These are phyloP conservation scores for Fusarium pseudonygamai DNA, from an alignment of 2,329 filamentous ascomycete genomes.

Conservation along the genomic window DNA sequence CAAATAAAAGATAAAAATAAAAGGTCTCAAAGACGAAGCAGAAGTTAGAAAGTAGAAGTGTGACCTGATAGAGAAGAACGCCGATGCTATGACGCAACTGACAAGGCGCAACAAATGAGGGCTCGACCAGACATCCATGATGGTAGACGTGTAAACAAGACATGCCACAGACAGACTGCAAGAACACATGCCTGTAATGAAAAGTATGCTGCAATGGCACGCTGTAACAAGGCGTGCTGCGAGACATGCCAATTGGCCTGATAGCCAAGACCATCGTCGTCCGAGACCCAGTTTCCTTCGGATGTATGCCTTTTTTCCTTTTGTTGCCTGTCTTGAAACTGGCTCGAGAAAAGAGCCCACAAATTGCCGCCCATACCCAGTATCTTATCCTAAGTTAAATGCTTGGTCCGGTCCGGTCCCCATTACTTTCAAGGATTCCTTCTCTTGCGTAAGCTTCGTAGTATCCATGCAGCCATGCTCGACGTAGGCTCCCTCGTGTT, in stretches of 20 bases:
- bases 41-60: neutral
- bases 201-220: neutral
- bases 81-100: constrained; percentile 43
- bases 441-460: constrained; percentile 21
- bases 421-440: constrained; percentile 3
- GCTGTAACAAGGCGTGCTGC: neutral
- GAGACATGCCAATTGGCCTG: neutral
- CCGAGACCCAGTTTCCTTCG: neutral
- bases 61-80: constrained; percentile 20
- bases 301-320: constrained; percentile 9
- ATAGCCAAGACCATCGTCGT: constrained; percentile 3
- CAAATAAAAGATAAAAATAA: neutral
- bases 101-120: constrained; percentile 10
- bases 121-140: neutral
- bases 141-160: neutral
- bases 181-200: no score
- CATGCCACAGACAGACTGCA: neutral
- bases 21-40: neutral
- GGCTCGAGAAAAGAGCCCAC: constrained; percentile 28
- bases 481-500: neutral
- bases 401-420: neutral
- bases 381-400: no score
- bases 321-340: constrained; percentile 18
- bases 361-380: constrained; percentile 22
- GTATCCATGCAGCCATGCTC: neutral